Conservation (phyloP, 2,329 filamentous ascomycete genomes). For the Fusarium heterosporum region DNA sequence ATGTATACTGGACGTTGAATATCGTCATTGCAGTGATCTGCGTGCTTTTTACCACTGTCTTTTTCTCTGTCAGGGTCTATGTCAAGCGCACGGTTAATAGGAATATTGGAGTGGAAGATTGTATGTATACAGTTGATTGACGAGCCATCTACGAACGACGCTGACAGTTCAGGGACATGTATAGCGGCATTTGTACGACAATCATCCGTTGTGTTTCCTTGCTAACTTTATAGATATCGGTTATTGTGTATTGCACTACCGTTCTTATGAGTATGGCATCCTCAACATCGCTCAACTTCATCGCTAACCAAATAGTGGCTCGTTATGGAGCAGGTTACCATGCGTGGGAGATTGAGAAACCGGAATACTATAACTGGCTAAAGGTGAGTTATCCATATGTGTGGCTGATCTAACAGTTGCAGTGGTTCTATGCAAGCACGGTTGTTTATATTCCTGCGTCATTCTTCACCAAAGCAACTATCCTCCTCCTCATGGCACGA, state of each 20-base stretch:
- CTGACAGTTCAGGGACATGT: constrained; percentile 35
- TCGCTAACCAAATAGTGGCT: constrained; percentile 32
- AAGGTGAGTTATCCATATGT: constrained; percentile 9
- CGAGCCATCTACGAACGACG: neutral
- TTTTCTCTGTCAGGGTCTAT: constrained; percentile 33
- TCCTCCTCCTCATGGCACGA: constrained; percentile 40
- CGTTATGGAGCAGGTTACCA: constrained; percentile 37
- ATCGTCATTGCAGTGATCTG: constrained; percentile 28
- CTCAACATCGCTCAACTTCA: neutral
- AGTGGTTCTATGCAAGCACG: constrained; percentile 43
- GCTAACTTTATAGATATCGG: constrained; percentile 25
- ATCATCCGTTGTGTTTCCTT: neutral
- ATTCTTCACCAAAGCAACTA: constrained; percentile 43
- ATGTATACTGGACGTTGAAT: constrained; percentile 39
- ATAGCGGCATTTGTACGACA: constrained; percentile 33
- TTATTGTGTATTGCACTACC: constrained; percentile 19
- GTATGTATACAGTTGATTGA: constrained; percentile 20
- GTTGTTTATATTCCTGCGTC: constrained; percentile 37
- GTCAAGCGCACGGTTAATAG: constrained; percentile 33
- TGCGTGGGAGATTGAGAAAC: constrained; percentile 36
- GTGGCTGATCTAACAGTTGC: neutral
- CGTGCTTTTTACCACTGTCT: constrained; percentile 7
- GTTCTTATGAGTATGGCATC: constrained; percentile 33
- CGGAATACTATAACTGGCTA: constrained; percentile 37
- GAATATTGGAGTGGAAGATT: constrained; percentile 32